Base-by-base conservation (phyloP, 2,329 filamentous ascomycete genomes). In the Fusarium zealandicum region DNA sequence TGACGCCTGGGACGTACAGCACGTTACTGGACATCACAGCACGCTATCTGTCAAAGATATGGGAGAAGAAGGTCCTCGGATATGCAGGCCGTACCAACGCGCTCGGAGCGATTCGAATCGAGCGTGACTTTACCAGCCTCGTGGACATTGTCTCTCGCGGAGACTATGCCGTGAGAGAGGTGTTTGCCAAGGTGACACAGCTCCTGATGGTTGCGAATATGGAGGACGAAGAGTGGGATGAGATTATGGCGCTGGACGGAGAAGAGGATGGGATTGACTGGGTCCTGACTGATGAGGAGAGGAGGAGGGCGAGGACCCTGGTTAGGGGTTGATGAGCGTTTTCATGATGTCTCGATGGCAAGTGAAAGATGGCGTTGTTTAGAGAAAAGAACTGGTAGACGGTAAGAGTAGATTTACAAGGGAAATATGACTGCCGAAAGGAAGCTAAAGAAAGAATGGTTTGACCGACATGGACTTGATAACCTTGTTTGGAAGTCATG, bases 151-250 rank as follows among this genome's bases (percentile, higher is more conserved):
- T 91, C 2, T 83, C 85, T 10, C 82, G 80, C 57, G 90, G 88
- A 4, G 86, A 90, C 67, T 97, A 96, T 70, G 84, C 84, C 2
- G 82, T 95, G 30, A 80, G 91, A 27, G 92, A 96, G 69, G 75
- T 83, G 3, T 96, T 97, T 76, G 80, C 82, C 22, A 85, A 87
- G 67, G 90, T 90, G 52, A 81, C 82, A 54, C 92, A 97, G 79
- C 88, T 96, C 66, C 85, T 90, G 51, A 85, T 96, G 79, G 85
- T 96, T 13, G 87, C 93, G 70, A 93, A 93, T 65, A 96, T 97
- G 92, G 93, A 97, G 71, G 90, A 95, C 28, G 93, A 97, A 52
- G 93, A 97, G 74, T 96, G 92, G 90, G 90, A 93, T 40, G 92
- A 95, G 73, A 74, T 93, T 32, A 69, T 73, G 6, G 75, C 80